These are phyloP conservation scores for Kickxella alabastrina DNA, from an alignment of 192 early-diverging fungal species.

Conservation along the genomic window DNA sequence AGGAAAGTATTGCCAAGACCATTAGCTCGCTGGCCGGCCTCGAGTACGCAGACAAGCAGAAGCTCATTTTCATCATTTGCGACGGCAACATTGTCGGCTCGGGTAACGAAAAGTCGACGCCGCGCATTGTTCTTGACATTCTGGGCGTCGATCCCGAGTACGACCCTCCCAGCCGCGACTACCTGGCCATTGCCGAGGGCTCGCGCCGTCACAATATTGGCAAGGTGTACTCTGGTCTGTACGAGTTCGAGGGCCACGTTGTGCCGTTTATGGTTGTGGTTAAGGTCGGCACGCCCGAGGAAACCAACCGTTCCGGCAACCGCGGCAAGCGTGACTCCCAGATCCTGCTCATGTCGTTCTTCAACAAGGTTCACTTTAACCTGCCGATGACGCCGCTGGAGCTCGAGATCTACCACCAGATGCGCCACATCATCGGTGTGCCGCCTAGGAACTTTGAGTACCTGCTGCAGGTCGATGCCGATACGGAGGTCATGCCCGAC, in stretches of 20 bases:
- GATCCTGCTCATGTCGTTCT: constrained; percentile 92
- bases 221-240: constrained; percentile 95
- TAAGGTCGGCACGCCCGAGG: constrained; percentile 89
- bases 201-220: constrained; percentile 90
- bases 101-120: constrained; percentile 95
- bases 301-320: constrained; percentile 86
- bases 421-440: constrained; percentile 95
- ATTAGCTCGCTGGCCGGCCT: constrained; percentile 75
- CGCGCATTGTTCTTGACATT: constrained; percentile 91
- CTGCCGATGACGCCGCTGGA: constrained; percentile 89
- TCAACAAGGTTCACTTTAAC: constrained; percentile 93
- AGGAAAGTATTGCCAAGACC: constrained; percentile 80
- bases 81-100: constrained; percentile 94
- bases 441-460: constrained; percentile 78
- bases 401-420: constrained; percentile 96
- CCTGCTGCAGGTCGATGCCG: constrained; percentile 77
- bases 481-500: constrained; percentile 81
- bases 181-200: constrained; percentile 88
- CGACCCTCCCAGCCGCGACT: constrained; percentile 73
- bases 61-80: constrained; percentile 83
- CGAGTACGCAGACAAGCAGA: constrained; percentile 83
- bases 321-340: constrained; percentile 99
- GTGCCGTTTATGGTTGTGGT: constrained; percentile 95
- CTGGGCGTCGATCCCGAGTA: constrained; percentile 80
- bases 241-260: constrained; percentile 82